A percentile compares a stretch with the other conserved stretches of the same genome.
Conservation (phyloP, 768 basidiomycete species). For the Bullera alba region DNA sequence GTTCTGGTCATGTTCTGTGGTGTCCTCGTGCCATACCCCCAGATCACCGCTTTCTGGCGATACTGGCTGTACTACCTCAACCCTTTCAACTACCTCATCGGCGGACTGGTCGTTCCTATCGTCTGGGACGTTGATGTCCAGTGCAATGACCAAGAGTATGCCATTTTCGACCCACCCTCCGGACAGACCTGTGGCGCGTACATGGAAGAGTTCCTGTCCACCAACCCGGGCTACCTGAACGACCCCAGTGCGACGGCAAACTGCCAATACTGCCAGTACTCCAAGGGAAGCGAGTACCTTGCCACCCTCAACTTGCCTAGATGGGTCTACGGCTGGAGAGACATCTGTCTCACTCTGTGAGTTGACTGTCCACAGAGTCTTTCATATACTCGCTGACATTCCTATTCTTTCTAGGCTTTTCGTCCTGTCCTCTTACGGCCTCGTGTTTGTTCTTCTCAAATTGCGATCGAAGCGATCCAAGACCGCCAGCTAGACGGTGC, state of each 20-base stretch:
- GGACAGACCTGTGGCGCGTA: constrained; percentile 41
- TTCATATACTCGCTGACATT: neutral
- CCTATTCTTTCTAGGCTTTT: neutral
- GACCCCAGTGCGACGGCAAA: constrained; percentile 24
- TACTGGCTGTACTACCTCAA: constrained; percentile 33
- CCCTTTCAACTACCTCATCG: constrained; percentile 42
- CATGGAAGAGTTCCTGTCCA: constrained; percentile 31
- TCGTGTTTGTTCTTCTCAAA: constrained; percentile 5
- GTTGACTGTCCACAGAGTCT: constrained; percentile 6
- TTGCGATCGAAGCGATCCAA: too few species aligned
- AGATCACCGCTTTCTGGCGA: constrained; percentile 37
- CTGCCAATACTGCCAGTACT: constrained; percentile 36
- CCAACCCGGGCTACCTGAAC: constrained; percentile 32
- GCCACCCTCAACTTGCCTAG: constrained; percentile 22
- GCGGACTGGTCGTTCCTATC: constrained; percentile 33
- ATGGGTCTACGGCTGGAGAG: constrained; percentile 22
- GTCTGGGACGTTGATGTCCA: constrained; percentile 39
- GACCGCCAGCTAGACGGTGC: too few species aligned
- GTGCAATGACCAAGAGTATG: constrained; percentile 31
- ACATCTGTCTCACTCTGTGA: constrained; percentile 28
- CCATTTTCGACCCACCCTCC: constrained; percentile 33
- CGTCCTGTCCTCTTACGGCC: constrained; percentile 2
- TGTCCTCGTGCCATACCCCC: constrained; percentile 30
- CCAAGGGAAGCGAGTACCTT: constrained; percentile 37
- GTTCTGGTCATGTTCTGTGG: constrained; percentile 36